Percentiles rank a stretch among this genome's conserved stretches.
These are phyloP conservation scores for Cotoneaster glaucophyllus DNA, from an alignment of 306 rosid genomes.

Conservation along the genomic window DNA sequence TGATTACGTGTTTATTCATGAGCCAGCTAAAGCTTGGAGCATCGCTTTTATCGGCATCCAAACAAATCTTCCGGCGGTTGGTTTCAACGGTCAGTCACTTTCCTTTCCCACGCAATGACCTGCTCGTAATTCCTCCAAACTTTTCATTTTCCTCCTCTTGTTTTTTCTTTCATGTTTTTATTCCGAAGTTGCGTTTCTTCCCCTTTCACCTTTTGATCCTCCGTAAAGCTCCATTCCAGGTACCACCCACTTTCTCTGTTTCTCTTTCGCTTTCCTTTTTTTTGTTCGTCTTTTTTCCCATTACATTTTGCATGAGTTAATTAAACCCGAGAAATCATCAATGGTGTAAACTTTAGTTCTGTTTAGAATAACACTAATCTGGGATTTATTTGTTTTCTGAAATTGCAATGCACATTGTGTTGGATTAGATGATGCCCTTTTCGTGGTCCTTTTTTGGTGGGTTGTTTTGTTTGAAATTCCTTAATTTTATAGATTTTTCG, in stretches of 20 bases:
- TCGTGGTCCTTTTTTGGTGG: not conserved
- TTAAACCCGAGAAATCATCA: not conserved
- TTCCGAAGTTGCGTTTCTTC: conserved; percentile 17
- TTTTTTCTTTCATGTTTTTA: conserved; percentile 1
- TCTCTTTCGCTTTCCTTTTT: not conserved
- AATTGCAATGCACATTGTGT: conserved; percentile 3
- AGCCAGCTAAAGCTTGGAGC: not conserved
- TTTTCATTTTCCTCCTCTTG: not conserved
- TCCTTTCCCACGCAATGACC: conserved; percentile 1
- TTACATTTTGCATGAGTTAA: not conserved
- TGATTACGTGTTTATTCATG: conserved; percentile 1
- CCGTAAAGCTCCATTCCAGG: conserved; percentile 42
- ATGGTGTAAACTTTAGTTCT: not conserved
- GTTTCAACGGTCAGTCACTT: conserved; percentile 36
- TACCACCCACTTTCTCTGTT: not conserved
- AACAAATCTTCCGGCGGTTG: conserved; percentile 34
- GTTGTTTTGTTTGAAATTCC: not conserved
- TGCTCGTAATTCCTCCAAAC: conserved; percentile 24
- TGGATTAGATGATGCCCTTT: not conserved
- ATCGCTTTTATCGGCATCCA: conserved; percentile 16
- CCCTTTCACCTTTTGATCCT: conserved; percentile 17
- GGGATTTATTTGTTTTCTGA: not conserved
- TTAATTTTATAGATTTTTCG: not conserved
- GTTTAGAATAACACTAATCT: not conserved
- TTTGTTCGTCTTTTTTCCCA: not conserved